These are phyloP conservation scores for Cercospora beticola DNA, from an alignment of 2,329 filamentous ascomycete genomes.

Conservation along the genomic window DNA sequence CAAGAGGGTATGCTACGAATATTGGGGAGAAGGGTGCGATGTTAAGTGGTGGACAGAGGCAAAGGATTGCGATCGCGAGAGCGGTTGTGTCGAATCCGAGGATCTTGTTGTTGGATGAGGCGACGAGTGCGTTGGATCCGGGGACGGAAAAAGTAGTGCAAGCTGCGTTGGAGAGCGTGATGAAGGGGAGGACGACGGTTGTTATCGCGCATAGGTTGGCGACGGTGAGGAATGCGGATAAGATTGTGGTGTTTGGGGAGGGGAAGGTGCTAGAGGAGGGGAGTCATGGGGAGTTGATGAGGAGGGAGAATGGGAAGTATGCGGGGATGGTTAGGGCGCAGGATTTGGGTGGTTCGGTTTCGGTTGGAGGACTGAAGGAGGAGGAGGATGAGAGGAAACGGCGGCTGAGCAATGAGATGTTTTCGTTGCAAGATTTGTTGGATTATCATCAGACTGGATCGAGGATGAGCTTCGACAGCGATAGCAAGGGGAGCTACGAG, in stretches of 20 bases:
- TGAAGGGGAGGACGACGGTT: constrained; percentile 35
- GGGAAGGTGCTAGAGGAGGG: constrained; percentile 47
- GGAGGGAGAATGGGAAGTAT: neutral
- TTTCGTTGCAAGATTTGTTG: neutral
- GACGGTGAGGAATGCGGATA: constrained; percentile 45
- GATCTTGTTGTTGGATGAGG: constrained; percentile 40
- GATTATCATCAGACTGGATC: neutral
- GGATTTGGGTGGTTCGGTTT: neutral
- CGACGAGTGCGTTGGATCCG: constrained; percentile 39
- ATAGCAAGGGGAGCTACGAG: neutral
- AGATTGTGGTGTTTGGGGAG: constrained; percentile 46
- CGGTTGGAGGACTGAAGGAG: too few relatives aligned
- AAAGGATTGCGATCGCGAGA: constrained; percentile 39
- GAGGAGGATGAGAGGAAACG: constrained; percentile 16
- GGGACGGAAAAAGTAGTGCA: constrained; percentile 37
- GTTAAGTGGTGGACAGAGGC: constrained; percentile 38
- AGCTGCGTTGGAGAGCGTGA: constrained; percentile 35
- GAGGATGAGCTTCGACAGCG: neutral
- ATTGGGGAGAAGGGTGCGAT: constrained; percentile 35
- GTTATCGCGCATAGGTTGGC: constrained; percentile 48
- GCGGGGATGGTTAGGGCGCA: constrained; percentile 9
- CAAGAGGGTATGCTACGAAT: constrained; percentile 36
- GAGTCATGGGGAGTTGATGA: constrained; percentile 31
- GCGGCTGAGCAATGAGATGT: neutral
- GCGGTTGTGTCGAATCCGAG: constrained; percentile 41